Evolutionary conservation across 352 stramenopile genomes (phyloP), one percentile per base, ranked within the genome.

Genomic region (Globisporangium echinulatum): DNA sequence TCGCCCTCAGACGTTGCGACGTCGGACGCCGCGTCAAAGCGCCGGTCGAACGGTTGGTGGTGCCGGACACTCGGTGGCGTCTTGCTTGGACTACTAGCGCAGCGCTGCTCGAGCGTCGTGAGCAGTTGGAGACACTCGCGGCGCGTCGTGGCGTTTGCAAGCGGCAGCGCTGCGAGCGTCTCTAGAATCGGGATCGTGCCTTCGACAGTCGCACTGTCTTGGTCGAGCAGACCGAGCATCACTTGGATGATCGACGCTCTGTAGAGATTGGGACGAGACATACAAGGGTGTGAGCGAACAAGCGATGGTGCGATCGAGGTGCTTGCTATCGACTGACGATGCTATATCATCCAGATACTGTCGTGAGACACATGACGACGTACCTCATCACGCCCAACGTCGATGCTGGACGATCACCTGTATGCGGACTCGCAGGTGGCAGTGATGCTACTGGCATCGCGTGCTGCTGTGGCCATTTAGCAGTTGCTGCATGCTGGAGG

Each of bases 241-340:
- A 69, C 52, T 19, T 87, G 75, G 33, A 92, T 62, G 56, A 88
- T 68, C n/a, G 74, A 68, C 10, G 79, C 75, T 40, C 75, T 74
- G 5, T 68, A 50, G 25, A 33, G 25, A 3, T 3, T 33, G 25
- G 25, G n/a, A 15, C 43, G 43, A 48, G 43, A 15, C 43, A 48
- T 15, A 48, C 33, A 47, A 33, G 46, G 2, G 36, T 36, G 37
- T 11, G n/a, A 36, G 38, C 36, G 14, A 15, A 9, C 5, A 15
- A 61, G 17, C 42, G 10, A 43, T 48, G 8, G 8, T 25, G 38
- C 17, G 7, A 7, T 40, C 17, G n/a, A 17, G 64, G 43, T 66
- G 66, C 58, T 5, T 54, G 48, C 36, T 15, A 10, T 33, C 2
- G 25, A 33, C 25, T 33, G 25, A 33, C 25, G 25, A 33, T 33